These are phyloP conservation scores for Aspergillus sp. DNA, from an alignment of 2,329 filamentous ascomycete genomes.

Conservation along the genomic window DNA sequence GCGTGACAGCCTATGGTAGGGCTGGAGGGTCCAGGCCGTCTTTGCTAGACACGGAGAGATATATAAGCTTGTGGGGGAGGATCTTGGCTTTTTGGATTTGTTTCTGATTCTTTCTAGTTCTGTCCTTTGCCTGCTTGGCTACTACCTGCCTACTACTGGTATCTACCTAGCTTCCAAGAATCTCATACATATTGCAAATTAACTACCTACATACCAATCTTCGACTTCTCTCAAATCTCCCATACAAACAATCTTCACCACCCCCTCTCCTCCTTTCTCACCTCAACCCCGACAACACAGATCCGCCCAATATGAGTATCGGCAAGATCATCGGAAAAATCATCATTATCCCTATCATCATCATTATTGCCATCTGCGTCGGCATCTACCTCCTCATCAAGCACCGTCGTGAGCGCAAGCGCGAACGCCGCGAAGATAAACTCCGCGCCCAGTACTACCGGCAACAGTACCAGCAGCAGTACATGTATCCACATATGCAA, in stretches of 20 bases:
- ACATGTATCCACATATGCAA: neutral
- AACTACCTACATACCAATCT: neutral
- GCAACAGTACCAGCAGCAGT: neutral
- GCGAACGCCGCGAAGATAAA: neutral
- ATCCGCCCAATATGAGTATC: neutral
- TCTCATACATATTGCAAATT: neutral
- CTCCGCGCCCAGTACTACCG: neutral
- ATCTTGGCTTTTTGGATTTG: neutral
- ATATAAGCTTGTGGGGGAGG: neutral
- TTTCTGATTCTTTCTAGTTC: neutral
- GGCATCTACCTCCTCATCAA: neutral
- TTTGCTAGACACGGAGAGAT: neutral
- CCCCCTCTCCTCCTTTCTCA: neutral
- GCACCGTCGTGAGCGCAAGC: neutral
- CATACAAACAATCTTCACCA: neutral
- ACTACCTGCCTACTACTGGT: neutral
- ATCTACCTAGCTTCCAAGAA: neutral
- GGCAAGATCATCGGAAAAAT: slow-evolving; percentile 6
- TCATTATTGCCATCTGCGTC: slow-evolving; percentile 1
- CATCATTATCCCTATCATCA: slow-evolving; percentile 7
- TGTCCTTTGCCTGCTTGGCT: neutral
- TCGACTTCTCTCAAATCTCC: neutral
- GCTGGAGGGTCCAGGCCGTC: neutral
- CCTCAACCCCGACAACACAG: neutral
- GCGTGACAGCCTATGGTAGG: neutral